Base-by-base conservation (phyloP, 257 asterid genomes). In the Phtheirospermum japonicum region DNA sequence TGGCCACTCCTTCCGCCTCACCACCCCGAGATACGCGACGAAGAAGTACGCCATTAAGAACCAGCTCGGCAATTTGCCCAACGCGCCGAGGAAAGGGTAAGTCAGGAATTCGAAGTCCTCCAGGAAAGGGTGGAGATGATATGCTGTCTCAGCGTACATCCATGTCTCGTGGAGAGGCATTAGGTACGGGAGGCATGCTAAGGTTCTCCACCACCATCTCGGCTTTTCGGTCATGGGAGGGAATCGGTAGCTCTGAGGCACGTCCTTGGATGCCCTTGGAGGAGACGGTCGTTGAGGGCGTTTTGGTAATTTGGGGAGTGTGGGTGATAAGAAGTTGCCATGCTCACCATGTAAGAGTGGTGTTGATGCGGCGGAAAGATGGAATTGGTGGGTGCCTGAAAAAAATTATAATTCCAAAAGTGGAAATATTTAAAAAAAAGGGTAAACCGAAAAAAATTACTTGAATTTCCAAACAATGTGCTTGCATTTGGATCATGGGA, bases 1-100 rank as follows among this genome's bases (percentile, higher is more conserved):
- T 4, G 96, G 99, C 96, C 97, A 92, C 65, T 89, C 96, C 59
- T 92, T 92, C 58, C 89, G 73, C 79, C 97, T 92, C 53, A 92
- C 97, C 0, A 92, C 53, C 51, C 95, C 97, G 23, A 89, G 89
- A 73, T 89, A 92, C 16, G 95, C 93, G 52, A 85, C 75, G 34
- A 86, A 83, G 80, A 89, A 83, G 56, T 92, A 92, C 4, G 96
- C 97, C 86, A 89, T 85, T 12, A 89, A 76, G 71, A 80, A 92
- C 99, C 97, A 89, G 56, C 86, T 69, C 0, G 99, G 99, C 17
- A 92, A 45, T 58, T 82, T 86, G 65, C 86, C 90, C 33, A 89
- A 16, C 0, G 91, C 69, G 57, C 79, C 71, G 64, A 89, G 48
- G 71, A 92, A 92, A 4, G 97, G 95, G 39, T 83, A 85, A 12